Conservation (phyloP, 108 stramenopile genomes). For the Pseudonitzschia delicatissima region DNA sequence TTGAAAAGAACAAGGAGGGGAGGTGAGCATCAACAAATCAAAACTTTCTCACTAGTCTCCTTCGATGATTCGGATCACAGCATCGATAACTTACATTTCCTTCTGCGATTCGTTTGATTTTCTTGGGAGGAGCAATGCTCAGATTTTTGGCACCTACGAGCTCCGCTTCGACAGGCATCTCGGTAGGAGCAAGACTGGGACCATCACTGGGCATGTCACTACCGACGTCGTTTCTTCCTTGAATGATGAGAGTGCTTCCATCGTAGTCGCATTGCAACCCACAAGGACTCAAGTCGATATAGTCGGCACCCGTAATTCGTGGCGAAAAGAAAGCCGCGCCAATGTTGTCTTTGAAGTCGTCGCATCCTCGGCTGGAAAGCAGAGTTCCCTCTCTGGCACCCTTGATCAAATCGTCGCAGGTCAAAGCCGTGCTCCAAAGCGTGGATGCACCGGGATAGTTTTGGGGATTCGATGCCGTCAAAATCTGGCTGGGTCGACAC, state of each 20-base stretch:
- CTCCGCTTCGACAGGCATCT: not conserved
- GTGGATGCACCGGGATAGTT: not conserved
- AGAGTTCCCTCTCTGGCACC: not conserved
- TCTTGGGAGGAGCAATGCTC: too few species aligned
- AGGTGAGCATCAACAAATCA: too few species aligned
- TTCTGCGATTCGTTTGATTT: too few species aligned
- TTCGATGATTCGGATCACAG: not conserved
- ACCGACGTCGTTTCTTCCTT: not conserved
- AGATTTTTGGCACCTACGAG: not conserved
- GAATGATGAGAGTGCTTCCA: not conserved
- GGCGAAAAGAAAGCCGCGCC: constrained; percentile 5
- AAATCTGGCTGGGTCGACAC: constrained; percentile 3
- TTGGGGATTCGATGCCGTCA: not conserved
- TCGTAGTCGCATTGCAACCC: constrained; percentile 5
- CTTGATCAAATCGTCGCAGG: not conserved
- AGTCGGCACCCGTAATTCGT: not conserved
- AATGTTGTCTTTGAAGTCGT: not conserved
- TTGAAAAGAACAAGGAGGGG: not conserved
- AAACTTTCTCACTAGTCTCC: too few species aligned
- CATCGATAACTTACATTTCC: not conserved
- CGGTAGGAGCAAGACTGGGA: not conserved
- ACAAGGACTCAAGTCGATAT: not conserved
- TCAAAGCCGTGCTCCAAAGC: not conserved
- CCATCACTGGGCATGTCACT: not conserved
- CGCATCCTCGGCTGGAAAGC: not conserved